These are phyloP conservation scores for Wickerhamomyces sp. DNA, from an alignment of 1,139 yeast genomes.

Conservation along the genomic window DNA sequence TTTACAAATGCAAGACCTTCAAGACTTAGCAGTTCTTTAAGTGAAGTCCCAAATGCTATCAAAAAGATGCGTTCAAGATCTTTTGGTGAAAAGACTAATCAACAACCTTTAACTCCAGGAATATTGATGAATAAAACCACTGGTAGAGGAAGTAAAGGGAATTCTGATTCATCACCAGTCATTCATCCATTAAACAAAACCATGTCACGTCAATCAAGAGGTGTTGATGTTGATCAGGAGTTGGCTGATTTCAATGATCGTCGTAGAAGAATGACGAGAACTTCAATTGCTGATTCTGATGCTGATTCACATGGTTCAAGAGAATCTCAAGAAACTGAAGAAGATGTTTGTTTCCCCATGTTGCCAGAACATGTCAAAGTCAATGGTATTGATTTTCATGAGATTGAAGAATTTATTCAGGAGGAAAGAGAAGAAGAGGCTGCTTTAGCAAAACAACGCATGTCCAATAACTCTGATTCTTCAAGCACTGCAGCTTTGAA, in stretches of 20 bases:
- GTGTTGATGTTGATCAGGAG: slow-evolving; percentile 12
- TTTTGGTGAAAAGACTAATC: slow-evolving; percentile 14
- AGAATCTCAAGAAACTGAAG: slow-evolving; percentile 83
- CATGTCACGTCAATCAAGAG: slow-evolving; percentile 8
- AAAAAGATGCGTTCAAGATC: slow-evolving; percentile 21
- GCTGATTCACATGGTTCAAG: slow-evolving; percentile 68
- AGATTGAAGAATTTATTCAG: slow-evolving; percentile 66
- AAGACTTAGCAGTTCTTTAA: slow-evolving; percentile 9
- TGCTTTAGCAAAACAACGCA: slow-evolving; percentile 17
- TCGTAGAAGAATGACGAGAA: slow-evolving; percentile 27
- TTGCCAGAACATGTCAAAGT: slow-evolving; percentile 63
- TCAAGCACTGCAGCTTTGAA: slow-evolving; percentile 50
- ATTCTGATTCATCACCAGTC: slow-evolving; percentile 16
- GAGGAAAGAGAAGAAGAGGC: slow-evolving; percentile 33
- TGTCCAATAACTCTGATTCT: slow-evolving; percentile 19
- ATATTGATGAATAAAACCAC: slow-evolving; percentile 12
- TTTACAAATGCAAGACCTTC: slow-evolving; percentile 7
- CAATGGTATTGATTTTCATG: slow-evolving; percentile 75
- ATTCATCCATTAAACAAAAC: slow-evolving; percentile 18
- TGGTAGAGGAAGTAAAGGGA: slow-evolving; percentile 7
- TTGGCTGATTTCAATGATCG: slow-evolving; percentile 17
- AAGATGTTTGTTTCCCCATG: slow-evolving; percentile 97
- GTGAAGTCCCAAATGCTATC: slow-evolving; percentile 1
- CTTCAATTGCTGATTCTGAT: slow-evolving; percentile 47
- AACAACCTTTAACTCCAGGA: slow-evolving; percentile 6